Percentiles rank a stretch among this genome's conserved stretches.
These are phyloP conservation scores for Starmerella sp. DNA, from an alignment of 805 yeast genomes.

Conservation along the genomic window DNA sequence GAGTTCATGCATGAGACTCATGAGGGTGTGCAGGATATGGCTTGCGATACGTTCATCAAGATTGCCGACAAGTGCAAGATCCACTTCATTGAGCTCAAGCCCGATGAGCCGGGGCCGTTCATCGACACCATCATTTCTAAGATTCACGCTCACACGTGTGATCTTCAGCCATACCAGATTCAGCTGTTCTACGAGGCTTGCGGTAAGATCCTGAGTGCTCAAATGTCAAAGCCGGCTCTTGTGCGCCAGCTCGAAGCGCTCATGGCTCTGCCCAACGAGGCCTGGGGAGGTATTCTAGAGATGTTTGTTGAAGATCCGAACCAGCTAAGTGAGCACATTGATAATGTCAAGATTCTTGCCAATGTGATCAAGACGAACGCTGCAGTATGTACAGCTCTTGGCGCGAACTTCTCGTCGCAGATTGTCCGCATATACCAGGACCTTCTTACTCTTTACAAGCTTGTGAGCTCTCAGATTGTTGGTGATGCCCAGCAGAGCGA, in stretches of 20 bases:
- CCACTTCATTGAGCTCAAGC: slow-evolving; percentile 82
- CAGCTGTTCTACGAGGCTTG: slow-evolving; percentile 97
- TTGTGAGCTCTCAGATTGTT: slow-evolving; percentile 69
- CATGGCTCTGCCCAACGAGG: slow-evolving; percentile 86
- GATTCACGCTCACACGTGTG: slow-evolving; percentile 78
- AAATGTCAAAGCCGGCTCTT: slow-evolving; percentile 46
- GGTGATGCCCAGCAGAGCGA: slow-evolving; percentile 66
- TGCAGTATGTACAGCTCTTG: slow-evolving; percentile 87
- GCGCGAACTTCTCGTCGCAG: slow-evolving; percentile 83
- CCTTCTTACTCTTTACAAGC: slow-evolving; percentile 78
- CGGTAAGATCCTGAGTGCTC: slow-evolving; percentile 85
- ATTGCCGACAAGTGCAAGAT: slow-evolving; percentile 91
- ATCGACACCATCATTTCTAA: slow-evolving; percentile 78
- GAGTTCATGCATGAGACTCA: slow-evolving; percentile 99
- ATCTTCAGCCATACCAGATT: slow-evolving; percentile 91
- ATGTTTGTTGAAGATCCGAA: slow-evolving; percentile 78
- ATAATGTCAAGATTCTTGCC: slow-evolving; percentile 84
- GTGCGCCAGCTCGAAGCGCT: slow-evolving; percentile 62
- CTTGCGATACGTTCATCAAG: slow-evolving; percentile 96
- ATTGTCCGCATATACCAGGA: slow-evolving; percentile 76
- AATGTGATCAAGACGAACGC: slow-evolving; percentile 92
- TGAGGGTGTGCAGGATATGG: slow-evolving; percentile 99
- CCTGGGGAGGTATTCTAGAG: slow-evolving; percentile 83
- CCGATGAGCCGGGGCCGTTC: slow-evolving; percentile 78
- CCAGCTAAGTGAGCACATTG: slow-evolving; percentile 52